Evolutionary conservation across 2,329 filamentous ascomycete species (phyloP), one percentile per base, ranked within the genome.

Genomic region (Nannizzia gypsea): DNA sequence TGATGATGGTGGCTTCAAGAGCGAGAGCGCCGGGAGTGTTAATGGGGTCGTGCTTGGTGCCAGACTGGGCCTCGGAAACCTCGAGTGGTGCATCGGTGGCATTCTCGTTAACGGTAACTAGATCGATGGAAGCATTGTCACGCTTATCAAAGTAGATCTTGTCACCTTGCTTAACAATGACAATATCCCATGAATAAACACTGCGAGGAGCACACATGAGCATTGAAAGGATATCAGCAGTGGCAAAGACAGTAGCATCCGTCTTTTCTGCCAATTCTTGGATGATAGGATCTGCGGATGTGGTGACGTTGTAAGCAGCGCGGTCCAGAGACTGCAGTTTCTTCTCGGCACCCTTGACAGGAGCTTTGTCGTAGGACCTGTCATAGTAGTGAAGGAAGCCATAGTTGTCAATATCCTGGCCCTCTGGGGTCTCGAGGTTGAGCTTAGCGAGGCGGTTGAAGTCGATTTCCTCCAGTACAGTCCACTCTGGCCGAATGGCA

Each of bases 71-170:
- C 70, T 97, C 92, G 60, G 89, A 86, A 28, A 88, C 84, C 74
- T 99, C 93, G 58, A 97, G 82, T 40, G 93, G 93, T 26, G 92
- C 90, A 74, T 99, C 93, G 63, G 88, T 88, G 8, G 93, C 93
- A 76, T 99, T 99, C 80, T 99, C 93, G 77, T 99, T 99, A 75
- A 99, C 93, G 0, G 92, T 96, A 63, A 97, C 91, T 84, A 97
- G 90, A 77, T 99, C 93, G 57, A 99, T 84, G 61, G 88, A 89
- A 62, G 91, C 90, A 69, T 91, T 92, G 63, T 96, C 91, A 66
- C 93, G 89, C 85, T 99, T 99, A 82, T 99, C 93, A 66, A 99
- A 85, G 84, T 90, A 99, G 76, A 99, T 85, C 83, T 96, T 96
- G 84, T 91, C 89, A 74, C 88, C 90, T 74, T 95, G 90, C 74